Evolutionary conservation across 2,329 filamentous ascomycete species (phyloP).

Genomic region (Ampelomyces quisqualis): DNA sequence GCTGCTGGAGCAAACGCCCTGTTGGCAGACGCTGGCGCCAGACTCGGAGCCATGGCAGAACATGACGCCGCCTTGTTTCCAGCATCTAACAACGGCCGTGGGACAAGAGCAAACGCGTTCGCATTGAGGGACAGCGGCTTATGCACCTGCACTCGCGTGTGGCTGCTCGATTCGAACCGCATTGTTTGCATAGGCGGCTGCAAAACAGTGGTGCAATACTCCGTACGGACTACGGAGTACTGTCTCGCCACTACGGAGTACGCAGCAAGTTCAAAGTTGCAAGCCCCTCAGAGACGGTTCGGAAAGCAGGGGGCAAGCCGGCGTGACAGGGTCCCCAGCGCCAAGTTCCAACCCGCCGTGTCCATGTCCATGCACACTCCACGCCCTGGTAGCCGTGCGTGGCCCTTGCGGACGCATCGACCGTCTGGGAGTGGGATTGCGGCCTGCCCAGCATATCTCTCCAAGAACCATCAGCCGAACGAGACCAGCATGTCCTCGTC

Average conservation of each 20-base stretch:
- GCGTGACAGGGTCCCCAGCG: constrained; percentile 31
- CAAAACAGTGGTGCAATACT: constrained; percentile 32
- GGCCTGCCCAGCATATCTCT: constrained; percentile 31
- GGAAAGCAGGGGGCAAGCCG: constrained; percentile 30
- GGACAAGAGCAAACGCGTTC: constrained; percentile 17
- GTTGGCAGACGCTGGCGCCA: constrained; percentile 1
- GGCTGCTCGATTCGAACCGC: constrained; percentile 15
- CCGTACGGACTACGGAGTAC: too few relatives aligned
- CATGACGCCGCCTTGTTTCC: not conserved
- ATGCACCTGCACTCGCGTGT: too few relatives aligned
- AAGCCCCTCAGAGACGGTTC: constrained; percentile 30
- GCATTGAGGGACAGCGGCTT: constrained; percentile 18
- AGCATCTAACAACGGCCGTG: constrained; percentile 5
- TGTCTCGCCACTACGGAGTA: too few relatives aligned
- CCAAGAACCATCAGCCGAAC: constrained; percentile 48
- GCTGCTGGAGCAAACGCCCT: constrained; percentile 14
- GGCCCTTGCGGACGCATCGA: constrained; percentile 39
- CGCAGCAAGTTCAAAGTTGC: too few relatives aligned
- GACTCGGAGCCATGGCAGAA: not conserved
- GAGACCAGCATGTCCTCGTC: constrained; percentile 39
- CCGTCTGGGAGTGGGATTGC: constrained; percentile 35
- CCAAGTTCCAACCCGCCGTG: constrained; percentile 24
- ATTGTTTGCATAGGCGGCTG: constrained; percentile 26
- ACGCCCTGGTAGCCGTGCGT: constrained; percentile 34
- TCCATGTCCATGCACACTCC: constrained; percentile 30